Percentiles rank a stretch among this genome's conserved stretches.
phyloP scores from a whole-genome alignment of 331 rosid genomes.

The Arachis monticola region DNA sequence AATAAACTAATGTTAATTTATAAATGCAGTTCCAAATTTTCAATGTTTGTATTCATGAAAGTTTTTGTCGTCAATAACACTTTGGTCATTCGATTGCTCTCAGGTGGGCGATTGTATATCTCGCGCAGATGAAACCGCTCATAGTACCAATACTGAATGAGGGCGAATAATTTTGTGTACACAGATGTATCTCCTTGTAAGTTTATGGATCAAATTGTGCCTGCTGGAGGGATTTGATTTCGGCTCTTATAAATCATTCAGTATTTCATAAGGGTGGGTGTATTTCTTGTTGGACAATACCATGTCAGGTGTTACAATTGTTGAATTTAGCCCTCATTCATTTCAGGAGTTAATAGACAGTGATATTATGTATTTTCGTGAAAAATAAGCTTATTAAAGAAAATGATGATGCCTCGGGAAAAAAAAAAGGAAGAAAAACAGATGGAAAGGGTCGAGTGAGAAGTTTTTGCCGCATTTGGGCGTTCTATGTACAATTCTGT shows the following conservation, averaged over 20 bases:
- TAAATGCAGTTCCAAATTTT: neutral
- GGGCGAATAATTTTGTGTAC: slow-evolving; percentile 53
- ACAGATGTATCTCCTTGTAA: slow-evolving; percentile 36
- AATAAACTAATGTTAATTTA: neutral
- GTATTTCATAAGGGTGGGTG: slow-evolving; percentile 46
- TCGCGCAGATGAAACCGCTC: slow-evolving; percentile 91
- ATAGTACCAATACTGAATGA: slow-evolving; percentile 78
- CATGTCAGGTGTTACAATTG: slow-evolving; percentile 35
- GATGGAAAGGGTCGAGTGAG: neutral
- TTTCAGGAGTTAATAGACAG: slow-evolving; percentile 34
- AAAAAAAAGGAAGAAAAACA: neutral
- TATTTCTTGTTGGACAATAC: slow-evolving; percentile 47
- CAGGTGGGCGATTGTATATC: slow-evolving; percentile 92
- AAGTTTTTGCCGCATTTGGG: neutral
- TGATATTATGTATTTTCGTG: slow-evolving; percentile 36
- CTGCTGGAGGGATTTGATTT: slow-evolving; percentile 43
- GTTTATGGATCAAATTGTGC: slow-evolving; percentile 43
- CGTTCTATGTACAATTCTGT: neutral
- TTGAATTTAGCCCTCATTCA: slow-evolving; percentile 46
- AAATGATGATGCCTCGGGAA: slow-evolving; percentile 5
- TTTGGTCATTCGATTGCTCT: slow-evolving; percentile 24
- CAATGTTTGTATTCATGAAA: slow-evolving; percentile 1
- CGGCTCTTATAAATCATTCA: slow-evolving; percentile 38
- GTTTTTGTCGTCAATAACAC: slow-evolving; percentile 1
- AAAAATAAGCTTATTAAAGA: slow-evolving; percentile 38